A percentile compares a stretch with the other conserved stretches of the same genome.
These are phyloP conservation scores for Aspergillus candidus DNA, from an alignment of 2,329 filamentous ascomycete species.

Conservation along the genomic window DNA sequence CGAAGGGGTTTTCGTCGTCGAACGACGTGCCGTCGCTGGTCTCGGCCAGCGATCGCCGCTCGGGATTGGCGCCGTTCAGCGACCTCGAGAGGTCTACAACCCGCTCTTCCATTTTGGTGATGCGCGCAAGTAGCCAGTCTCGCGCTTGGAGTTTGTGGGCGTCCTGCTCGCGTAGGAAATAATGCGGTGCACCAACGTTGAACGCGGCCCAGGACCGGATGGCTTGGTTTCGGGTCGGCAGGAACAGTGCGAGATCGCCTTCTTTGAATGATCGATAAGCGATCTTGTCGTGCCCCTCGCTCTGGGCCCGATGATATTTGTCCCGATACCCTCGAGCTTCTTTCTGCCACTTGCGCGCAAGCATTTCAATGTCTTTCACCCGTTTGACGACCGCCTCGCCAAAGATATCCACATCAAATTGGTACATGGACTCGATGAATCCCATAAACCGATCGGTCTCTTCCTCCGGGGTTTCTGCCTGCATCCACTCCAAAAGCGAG, in stretches of 20 bases:
- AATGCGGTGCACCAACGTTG: constrained; percentile 95
- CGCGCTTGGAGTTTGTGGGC: constrained; percentile 73
- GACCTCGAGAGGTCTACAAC: constrained; percentile 87
- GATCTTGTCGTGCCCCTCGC: constrained; percentile 91
- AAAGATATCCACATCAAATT: constrained; percentile 79
- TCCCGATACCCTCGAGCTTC: constrained; percentile 84
- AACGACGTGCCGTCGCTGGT: constrained; percentile 52
- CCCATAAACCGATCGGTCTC: constrained; percentile 69
- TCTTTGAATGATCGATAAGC: constrained; percentile 95
- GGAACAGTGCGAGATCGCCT: constrained; percentile 86
- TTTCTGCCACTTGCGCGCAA: constrained; percentile 87
- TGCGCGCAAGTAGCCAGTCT: constrained; percentile 95
- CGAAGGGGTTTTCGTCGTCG: constrained; percentile 94
- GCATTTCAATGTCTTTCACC: constrained; percentile 86
- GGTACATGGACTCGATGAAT: constrained; percentile 66
- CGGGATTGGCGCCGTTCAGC: constrained; percentile 52
- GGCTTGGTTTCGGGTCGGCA: constrained; percentile 89
- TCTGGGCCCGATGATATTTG: constrained; percentile 71
- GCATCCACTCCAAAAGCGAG: constrained; percentile 75
- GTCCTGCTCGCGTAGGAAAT: constrained; percentile 91
- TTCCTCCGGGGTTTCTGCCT: constrained; percentile 56
- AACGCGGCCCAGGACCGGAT: constrained; percentile 97
- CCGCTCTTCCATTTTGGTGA: constrained; percentile 82
- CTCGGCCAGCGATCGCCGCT: constrained; percentile 45
- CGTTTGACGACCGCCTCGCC: constrained; percentile 80